Conservation (phyloP, 805 yeast species). For the Nematodospora valgi region DNA sequence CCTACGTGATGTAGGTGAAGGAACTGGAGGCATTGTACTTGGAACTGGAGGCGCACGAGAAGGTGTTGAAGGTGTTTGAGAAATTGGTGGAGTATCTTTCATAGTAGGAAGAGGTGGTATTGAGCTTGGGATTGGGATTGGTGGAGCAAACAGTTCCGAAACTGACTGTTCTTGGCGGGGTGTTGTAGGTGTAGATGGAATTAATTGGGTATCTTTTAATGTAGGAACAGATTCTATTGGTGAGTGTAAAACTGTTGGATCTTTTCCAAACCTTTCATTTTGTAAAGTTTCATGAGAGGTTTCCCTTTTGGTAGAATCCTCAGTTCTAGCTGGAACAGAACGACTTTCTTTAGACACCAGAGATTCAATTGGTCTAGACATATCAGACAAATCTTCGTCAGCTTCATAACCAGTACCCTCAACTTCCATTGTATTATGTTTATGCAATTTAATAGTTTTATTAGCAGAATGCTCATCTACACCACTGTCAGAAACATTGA, state of each 20-base stretch:
- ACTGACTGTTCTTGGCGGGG: background rate
- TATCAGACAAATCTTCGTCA: constrained; percentile 49
- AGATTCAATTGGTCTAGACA: constrained; percentile 10
- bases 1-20: constrained; percentile 11
- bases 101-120: constrained; percentile 14
- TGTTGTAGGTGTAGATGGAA: constrained; percentile 9
- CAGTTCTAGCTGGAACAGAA: constrained; percentile 3
- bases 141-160: background rate
- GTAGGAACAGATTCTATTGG: constrained; percentile 13
- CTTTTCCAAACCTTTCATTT: too few relatives aligned
- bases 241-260: constrained; percentile 14
- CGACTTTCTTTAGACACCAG: constrained; percentile 11
- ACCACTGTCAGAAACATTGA: constrained; percentile 7
- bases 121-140: too few relatives aligned
- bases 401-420: constrained; percentile 64
- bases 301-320: constrained; percentile 1
- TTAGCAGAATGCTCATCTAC: constrained; percentile 6
- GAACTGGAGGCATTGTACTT: constrained; percentile 14
- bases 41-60: constrained; percentile 15
- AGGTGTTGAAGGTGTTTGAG: constrained; percentile 12
- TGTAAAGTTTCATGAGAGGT: too few relatives aligned
- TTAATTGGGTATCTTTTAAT: constrained; percentile 5
- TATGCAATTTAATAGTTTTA: constrained; percentile 6
- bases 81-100: background rate
- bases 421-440: constrained; percentile 7